Evolutionary conservation across 2,329 filamentous ascomycete genomes (phyloP).

Genomic region (Pseudopyricularia javanii): DNA sequence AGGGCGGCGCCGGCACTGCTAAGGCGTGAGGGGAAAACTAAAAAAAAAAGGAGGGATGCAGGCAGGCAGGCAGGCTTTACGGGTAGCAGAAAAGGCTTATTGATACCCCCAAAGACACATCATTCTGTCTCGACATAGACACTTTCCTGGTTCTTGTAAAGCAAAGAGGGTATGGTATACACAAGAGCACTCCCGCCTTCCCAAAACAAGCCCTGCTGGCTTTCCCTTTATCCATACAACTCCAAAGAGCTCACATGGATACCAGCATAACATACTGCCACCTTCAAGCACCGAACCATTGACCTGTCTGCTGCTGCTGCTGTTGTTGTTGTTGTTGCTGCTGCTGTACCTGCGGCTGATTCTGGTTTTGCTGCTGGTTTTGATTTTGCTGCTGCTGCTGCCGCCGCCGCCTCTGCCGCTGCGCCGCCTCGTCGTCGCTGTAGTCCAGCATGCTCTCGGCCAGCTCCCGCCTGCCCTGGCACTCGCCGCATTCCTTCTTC

Average conservation of each 20-base stretch:
- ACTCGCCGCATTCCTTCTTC: constrained; percentile 18
- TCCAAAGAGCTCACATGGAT: no score
- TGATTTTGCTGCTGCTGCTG: neutral
- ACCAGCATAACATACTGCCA: no score
- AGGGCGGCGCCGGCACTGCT: constrained; percentile 19
- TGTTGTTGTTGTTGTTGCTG: neutral
- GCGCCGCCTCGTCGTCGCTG: neutral
- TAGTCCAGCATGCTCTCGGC: constrained; percentile 14
- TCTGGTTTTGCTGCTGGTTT: neutral
- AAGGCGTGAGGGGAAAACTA: neutral
- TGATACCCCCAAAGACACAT: neutral
- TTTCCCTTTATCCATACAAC: no score
- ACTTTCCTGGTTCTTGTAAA: no score
- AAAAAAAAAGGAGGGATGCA: neutral
- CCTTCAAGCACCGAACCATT: no score
- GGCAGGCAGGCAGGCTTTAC: neutral
- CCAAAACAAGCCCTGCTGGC: no score
- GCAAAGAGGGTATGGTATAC: no score
- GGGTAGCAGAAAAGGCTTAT: neutral
- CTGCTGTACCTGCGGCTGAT: neutral
- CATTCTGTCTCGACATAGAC: no score
- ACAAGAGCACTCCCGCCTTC: no score
- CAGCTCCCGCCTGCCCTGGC: constrained; percentile 15
- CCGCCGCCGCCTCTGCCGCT: constrained; percentile 3
- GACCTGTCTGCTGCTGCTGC: no score